phyloP scores from a whole-genome alignment of 2,329 filamentous ascomycete species.

The Arthroderma sp. region DNA sequence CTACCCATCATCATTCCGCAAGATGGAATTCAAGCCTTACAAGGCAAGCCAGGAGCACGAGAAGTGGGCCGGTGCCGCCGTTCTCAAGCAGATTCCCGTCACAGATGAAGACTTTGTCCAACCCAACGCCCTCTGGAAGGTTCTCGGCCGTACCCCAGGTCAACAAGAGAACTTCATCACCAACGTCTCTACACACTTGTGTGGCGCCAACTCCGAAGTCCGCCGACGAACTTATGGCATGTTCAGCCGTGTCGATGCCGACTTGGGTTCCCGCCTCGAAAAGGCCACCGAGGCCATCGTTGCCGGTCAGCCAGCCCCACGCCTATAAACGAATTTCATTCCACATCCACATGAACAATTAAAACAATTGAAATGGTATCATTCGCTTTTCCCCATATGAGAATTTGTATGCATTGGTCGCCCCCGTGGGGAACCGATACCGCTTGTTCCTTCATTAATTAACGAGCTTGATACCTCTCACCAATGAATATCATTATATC shows the following conservation, averaged over 20 bases:
- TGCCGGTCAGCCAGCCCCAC: constrained; percentile 5
- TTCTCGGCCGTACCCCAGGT: constrained; percentile 32
- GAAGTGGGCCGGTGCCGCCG: constrained; percentile 29
- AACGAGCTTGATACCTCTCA: too few relatives aligned
- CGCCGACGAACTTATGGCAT: constrained; percentile 48
- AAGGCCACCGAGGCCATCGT: constrained; percentile 36
- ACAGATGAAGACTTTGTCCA: constrained; percentile 34
- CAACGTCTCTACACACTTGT: constrained; percentile 47
- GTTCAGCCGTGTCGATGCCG: constrained; percentile 44
- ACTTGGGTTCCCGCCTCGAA: constrained; percentile 41
- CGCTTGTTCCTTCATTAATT: too few relatives aligned
- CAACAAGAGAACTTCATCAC: constrained; percentile 50
- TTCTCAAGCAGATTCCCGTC: constrained; percentile 29
- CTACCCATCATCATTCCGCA: constrained; percentile 35
- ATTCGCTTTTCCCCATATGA: too few relatives aligned
- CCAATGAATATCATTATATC: too few relatives aligned
- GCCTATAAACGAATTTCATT: constrained; percentile 4
- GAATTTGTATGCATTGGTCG: too few relatives aligned
- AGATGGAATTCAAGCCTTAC: constrained; percentile 25
- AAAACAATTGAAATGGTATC: background rate
- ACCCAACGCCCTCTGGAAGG: constrained; percentile 31
- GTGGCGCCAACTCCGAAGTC: constrained; percentile 40
- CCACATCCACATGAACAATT: background rate
- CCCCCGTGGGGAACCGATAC: too few relatives aligned
- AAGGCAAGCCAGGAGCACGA: constrained; percentile 32